These are phyloP conservation scores for Xylaria nigripes DNA, from an alignment of 495 filamentous ascomycete genomes.

Conservation along the genomic window DNA sequence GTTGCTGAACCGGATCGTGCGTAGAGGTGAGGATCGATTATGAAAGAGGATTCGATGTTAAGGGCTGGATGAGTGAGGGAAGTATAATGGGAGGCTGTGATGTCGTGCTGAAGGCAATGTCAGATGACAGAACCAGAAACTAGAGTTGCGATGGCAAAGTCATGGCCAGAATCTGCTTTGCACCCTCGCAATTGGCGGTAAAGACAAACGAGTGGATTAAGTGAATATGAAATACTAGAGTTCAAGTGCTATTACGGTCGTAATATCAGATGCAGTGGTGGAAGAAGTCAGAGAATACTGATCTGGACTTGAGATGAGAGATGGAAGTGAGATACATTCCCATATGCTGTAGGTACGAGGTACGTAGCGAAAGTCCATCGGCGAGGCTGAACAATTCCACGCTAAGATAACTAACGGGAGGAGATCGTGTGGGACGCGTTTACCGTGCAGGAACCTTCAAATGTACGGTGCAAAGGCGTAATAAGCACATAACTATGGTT, in stretches of 20 bases:
- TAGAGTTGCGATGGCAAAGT: background rate
- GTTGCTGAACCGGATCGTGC: background rate
- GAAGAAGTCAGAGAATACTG: no score
- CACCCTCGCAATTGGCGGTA: background rate
- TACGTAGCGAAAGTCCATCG: no score
- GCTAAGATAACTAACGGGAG: background rate
- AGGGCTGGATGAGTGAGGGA: background rate
- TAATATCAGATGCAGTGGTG: no score
- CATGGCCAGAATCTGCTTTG: background rate
- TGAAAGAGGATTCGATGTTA: background rate
- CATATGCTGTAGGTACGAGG: no score
- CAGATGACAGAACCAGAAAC: conserved; percentile 9
- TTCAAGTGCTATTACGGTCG: no score
- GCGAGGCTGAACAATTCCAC: conserved; percentile 4
- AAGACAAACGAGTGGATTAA: background rate
- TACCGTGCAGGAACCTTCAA: background rate
- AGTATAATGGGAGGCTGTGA: background rate
- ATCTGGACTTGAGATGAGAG: no score
- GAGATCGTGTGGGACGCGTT: background rate
- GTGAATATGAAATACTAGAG: no score
- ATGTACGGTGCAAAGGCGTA: background rate
- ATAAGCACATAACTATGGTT: background rate
- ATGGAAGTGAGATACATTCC: no score
- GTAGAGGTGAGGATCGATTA: background rate
- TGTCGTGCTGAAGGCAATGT: background rate